These are phyloP conservation scores for Macrophomina phaseolina DNA, from an alignment of 2,329 filamentous ascomycete species.

Conservation along the genomic window DNA sequence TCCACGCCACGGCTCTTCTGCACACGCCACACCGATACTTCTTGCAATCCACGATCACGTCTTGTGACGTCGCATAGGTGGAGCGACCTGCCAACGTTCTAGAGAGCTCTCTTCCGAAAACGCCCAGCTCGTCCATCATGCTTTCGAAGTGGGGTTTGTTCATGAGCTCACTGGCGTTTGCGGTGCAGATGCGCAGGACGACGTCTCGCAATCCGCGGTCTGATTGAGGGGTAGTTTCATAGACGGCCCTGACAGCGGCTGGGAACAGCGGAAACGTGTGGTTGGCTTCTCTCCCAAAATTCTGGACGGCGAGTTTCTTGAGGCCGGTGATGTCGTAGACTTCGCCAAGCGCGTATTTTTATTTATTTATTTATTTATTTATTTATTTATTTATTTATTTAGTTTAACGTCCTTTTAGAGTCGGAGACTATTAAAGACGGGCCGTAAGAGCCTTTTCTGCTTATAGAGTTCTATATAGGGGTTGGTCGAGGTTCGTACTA, in stretches of 20 bases:
- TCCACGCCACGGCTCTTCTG: no score
- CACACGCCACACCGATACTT: no score
- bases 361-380: no score
- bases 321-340: slow-evolving; percentile 15
- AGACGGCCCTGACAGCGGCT: slow-evolving; percentile 47
- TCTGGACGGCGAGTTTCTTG: slow-evolving; percentile 8
- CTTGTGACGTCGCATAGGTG: neutral
- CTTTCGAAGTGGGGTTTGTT: neutral
- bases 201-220: slow-evolving; percentile 48
- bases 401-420: no score
- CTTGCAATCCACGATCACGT: slow-evolving; percentile 10
- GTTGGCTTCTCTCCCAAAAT: slow-evolving; percentile 18
- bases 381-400: neutral
- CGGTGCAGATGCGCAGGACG: slow-evolving; percentile 34
- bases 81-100: neutral
- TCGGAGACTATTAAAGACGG: no score
- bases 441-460: no score
- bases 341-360: slow-evolving; percentile 25
- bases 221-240: slow-evolving; percentile 46
- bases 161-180: slow-evolving; percentile 12
- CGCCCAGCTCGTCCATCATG: slow-evolving; percentile 26
- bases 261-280: slow-evolving; percentile 34
- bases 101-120: slow-evolving; percentile 19
- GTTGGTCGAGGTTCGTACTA: no score
- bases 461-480: no score